Evolutionary conservation across 495 filamentous ascomycete genomes (phyloP), one percentile per base, ranked within the genome.

Genomic region (Podospora conica): DNA sequence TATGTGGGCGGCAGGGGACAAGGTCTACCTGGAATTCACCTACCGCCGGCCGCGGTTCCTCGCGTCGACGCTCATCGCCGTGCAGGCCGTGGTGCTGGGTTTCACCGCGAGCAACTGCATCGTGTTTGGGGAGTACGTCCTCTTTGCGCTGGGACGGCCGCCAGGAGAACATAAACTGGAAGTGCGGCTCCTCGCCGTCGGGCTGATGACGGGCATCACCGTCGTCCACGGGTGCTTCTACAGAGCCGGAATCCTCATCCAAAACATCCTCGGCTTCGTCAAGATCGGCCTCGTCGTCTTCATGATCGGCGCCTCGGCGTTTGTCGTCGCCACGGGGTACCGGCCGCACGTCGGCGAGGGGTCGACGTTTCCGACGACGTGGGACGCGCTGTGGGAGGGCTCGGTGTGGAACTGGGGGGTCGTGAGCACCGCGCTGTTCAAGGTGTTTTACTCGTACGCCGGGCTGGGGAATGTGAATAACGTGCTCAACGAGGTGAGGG

Each of bases 21-120:
- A 91, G 75, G 87, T 92, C 28, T 93, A 93, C 68, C 84, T 92
- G 61, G 90, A 93, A 69, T 90, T 87, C 74, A 86, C 87, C 0
- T 93, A 91, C 76, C 85, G 83, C 0, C 79, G 79, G 24, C 90
- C 90, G 3, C 82, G 83, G 18, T 91, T 89, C 68, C 81, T 93
- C 20, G 87, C 88, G 0, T 88, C 88, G 3, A 88, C 84, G 0
- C 72, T 92, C 56, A 76, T 92, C 48, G 87, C 88, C 1, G 82
- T 88, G 7, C 85, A 91, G 57, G 84, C 87, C 3, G 84, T 92
- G 15, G 72, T 92, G 0, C 75, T 92, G 2, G 89, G 89, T 0
- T 91, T 91, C 66, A 90, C 88, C 0, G 82, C 86, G 0, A 86
- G 83, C 66, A 91, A 90, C 77, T 88, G 85, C 70, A 84, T 91